A percentile compares a stretch with the other conserved stretches of the same genome.
Evolutionary conservation across 345 rosid genomes (phyloP).

Genomic region (Linum tenue): DNA sequence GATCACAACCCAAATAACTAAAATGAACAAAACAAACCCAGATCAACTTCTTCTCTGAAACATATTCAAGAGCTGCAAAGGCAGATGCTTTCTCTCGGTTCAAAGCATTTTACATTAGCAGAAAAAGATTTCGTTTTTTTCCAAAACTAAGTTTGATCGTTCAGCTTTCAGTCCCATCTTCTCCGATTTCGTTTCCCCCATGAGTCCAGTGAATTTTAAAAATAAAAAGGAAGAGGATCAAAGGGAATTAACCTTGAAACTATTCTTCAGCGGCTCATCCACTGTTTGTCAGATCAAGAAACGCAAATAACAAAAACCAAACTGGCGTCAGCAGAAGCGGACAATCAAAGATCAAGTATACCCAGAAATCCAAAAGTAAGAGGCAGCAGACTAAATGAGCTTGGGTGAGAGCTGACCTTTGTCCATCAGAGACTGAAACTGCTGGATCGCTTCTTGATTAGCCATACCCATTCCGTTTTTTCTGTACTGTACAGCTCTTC

Average conservation of each 20-base stretch:
- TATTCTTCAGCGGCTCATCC: constrained; percentile 52
- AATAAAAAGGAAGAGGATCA: constrained; percentile 14
- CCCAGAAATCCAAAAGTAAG: too few species aligned
- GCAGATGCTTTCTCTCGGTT: neutral
- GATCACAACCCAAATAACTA: neutral
- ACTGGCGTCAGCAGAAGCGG: neutral
- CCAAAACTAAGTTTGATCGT: neutral
- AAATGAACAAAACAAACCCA: neutral
- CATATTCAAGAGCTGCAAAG: neutral
- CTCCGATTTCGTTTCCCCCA: neutral
- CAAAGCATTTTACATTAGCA: neutral
- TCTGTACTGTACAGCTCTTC: neutral
- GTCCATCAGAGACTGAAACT: constrained; percentile 60
- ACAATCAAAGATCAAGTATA: neutral
- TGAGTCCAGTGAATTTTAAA: neutral
- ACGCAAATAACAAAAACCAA: neutral
- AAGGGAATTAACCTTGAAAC: constrained; percentile 54
- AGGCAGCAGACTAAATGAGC: neutral
- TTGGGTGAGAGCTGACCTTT: constrained; percentile 41
- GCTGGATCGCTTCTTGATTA: constrained; percentile 62
- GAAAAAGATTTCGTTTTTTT: neutral
- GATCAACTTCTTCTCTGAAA: neutral
- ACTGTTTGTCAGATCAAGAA: constrained; percentile 28
- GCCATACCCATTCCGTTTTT: constrained; percentile 31
- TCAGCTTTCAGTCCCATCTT: too few species aligned